Conservation (phyloP, 2,329 filamentous ascomycete genomes). For the Clonostachys rosea region DNA sequence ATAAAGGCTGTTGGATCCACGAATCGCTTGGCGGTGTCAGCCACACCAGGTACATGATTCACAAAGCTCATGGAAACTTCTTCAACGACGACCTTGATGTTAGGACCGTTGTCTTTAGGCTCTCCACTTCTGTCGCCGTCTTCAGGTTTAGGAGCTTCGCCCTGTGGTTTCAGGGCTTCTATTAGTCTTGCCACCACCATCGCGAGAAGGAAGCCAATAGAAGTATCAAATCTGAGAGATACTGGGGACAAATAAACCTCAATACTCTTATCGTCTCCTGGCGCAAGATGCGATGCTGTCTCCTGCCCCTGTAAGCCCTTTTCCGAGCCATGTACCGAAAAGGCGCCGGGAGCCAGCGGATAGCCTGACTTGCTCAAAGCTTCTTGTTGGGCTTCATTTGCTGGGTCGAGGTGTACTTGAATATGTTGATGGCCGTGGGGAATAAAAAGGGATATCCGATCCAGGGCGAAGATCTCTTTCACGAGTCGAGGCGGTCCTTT, state of each 20-base stretch:
- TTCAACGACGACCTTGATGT: constrained; percentile 39
- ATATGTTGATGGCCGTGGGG: constrained; percentile 44
- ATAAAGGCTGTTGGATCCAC: constrained; percentile 32
- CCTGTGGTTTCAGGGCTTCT: constrained; percentile 29
- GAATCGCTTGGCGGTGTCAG: constrained; percentile 42
- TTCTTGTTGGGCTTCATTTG: constrained; percentile 19
- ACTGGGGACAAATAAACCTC: constrained; percentile 49
- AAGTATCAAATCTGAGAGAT: constrained; percentile 48
- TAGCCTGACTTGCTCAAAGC: constrained; percentile 31
- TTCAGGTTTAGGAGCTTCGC: constrained; percentile 1
- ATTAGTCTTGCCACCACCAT: constrained; percentile 46
- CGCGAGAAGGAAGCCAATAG: constrained; percentile 48
- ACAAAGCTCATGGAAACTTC: constrained; percentile 51
- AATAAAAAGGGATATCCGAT: constrained; percentile 48
- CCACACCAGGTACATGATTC: constrained; percentile 46
- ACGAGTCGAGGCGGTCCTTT: constrained; percentile 48
- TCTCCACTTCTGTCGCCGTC: not conserved
- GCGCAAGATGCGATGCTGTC: not conserved
- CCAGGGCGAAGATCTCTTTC: constrained; percentile 47
- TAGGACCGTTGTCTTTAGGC: constrained; percentile 10
- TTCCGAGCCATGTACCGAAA: constrained; percentile 39
- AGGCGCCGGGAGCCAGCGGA: constrained; percentile 56
- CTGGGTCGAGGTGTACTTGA: constrained; percentile 21
- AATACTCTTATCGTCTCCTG: constrained; percentile 18
- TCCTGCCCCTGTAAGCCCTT: not conserved